Evolutionary conservation across 2,329 filamentous ascomycete genomes (phyloP).

Genomic region (Talaromyces amestolkiae): DNA sequence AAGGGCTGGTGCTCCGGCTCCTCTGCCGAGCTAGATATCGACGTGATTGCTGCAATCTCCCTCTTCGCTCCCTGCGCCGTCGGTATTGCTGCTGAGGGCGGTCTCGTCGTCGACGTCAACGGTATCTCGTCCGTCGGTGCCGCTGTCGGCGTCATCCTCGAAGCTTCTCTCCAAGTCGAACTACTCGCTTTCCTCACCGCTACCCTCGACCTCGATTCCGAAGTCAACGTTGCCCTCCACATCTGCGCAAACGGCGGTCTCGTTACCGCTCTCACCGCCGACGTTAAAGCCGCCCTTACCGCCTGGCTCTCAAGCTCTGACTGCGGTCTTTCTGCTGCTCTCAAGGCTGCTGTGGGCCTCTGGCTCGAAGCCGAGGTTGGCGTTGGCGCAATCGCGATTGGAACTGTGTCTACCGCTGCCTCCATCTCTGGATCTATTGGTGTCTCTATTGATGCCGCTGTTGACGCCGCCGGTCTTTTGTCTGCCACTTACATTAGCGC

Average conservation of each 20-base stretch:
- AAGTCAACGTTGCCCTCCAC: conserved; percentile 34
- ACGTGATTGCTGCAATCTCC: conserved; percentile 33
- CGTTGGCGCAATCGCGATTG: conserved; percentile 30
- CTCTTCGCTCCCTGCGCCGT: conserved; percentile 35
- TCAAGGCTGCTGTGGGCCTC: conserved; percentile 32
- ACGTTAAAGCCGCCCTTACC: conserved; percentile 33
- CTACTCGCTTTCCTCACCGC: conserved; percentile 31
- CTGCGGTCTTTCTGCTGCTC: conserved; percentile 29
- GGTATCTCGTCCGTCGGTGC: conserved; percentile 34
- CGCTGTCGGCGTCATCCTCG: conserved; percentile 32
- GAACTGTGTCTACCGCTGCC: conserved; percentile 29
- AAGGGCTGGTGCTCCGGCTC: conserved; percentile 34
- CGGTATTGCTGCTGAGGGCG: conserved; percentile 36
- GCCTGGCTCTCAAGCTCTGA: conserved; percentile 30
- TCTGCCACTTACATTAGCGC: conserved; percentile 30
- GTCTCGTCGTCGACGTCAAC: conserved; percentile 36
- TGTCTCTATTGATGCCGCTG: conserved; percentile 30
- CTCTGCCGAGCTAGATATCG: conserved; percentile 26
- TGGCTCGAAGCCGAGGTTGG: conserved; percentile 33
- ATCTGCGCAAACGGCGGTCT: conserved; percentile 37
- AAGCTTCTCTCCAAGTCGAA: conserved; percentile 28
- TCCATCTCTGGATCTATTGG: conserved; percentile 34
- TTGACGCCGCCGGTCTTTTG: conserved; percentile 32
- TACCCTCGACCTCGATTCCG: conserved; percentile 26
- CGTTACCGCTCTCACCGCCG: conserved; percentile 29